Percentiles rank a stretch among this genome's conserved stretches.
These are phyloP conservation scores for Aspergillus avenaceus DNA, from an alignment of 495 filamentous ascomycete genomes.

Conservation along the genomic window DNA sequence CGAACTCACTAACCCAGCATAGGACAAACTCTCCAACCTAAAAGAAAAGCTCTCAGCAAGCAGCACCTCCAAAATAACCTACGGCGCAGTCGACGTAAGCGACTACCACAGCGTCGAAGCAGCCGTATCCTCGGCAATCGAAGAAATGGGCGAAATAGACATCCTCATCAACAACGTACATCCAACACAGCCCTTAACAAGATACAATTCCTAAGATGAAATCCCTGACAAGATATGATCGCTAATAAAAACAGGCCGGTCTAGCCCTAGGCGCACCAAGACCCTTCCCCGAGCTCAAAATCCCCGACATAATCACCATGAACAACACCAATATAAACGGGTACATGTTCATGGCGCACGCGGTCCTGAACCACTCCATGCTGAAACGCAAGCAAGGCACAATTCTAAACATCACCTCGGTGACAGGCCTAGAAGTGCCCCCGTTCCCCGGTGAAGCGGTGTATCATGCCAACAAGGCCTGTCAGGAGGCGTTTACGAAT, in stretches of 20 bases:
- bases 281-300: conserved; percentile 21
- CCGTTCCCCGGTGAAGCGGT: conserved; percentile 34
- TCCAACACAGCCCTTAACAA: not conserved
- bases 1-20: too few relatives aligned
- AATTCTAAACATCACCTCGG: conserved; percentile 34
- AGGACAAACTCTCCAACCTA: conserved; percentile 8
- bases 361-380: conserved; percentile 30
- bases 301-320: conserved; percentile 25
- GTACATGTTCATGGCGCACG: conserved; percentile 25
- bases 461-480: conserved; percentile 38
- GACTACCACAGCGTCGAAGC: conserved; percentile 21
- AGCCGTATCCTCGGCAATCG: conserved; percentile 13
- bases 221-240: too few relatives aligned
- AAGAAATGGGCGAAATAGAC: conserved; percentile 24
- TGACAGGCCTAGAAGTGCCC: conserved; percentile 31
- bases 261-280: conserved; percentile 33
- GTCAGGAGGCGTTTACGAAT: conserved; percentile 36
- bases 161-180: conserved; percentile 35
- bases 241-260: conserved; percentile 15
- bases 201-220: too few relatives aligned
- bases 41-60: conserved; percentile 2
- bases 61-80: conserved; percentile 7
- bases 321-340: conserved; percentile 34
- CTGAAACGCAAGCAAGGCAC: conserved; percentile 22
- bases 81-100: conserved; percentile 20